Evolutionary conservation across 2,329 filamentous ascomycete species (phyloP), one percentile per base, ranked within the genome.

Genomic region (Rhynchosporium graminicola): DNA sequence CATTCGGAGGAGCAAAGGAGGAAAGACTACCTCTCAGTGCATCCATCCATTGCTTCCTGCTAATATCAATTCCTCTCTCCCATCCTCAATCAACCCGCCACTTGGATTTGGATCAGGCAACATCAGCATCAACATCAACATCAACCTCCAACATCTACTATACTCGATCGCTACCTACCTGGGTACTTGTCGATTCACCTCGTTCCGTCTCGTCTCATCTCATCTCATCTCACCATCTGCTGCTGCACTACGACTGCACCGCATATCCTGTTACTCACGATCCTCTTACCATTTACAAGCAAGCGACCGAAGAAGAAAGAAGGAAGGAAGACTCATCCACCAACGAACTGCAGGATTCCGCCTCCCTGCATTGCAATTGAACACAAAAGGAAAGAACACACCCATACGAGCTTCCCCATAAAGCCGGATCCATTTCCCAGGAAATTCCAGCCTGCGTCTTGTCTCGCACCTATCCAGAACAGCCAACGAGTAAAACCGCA

Each of bases 11-110:
- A 67, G 57, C 57, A 51, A 62, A 51, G 62, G 52, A 61, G 20
- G 20, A 51, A 64, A 63, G 4, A 65, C 57, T 65, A 61, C 63
- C 67, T 57, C 59, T 63, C 59, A 58, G 56, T 65, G 48, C 47
- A 62, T 65, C 62, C 58, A 62, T 64, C 48, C 29, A 54, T n/a
- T 42, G n/a, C 3, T 12, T 54, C 51, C 51, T 54, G 33, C 51
- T 42, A 54, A 54, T 54, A 54, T 42, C 51, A 28, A 40, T 62
- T 54, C 54, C 42, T 38, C 28, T 28, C 28, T 45, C 48, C 52
- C 51, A 48, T 45, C 60, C 57, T 63, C 65, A 31, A 28, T 26
- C 15, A 8, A 6, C n/a, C 42, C 60, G 45, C 59, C 33, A 54
- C 33, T 36, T 36, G 33, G 33, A 36, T 36, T 36, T 36, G 33